Percentiles rank a stretch among this genome's conserved stretches.
These are phyloP conservation scores for Pythium utonaiense DNA, from an alignment of 352 stramenopile genomes.

Conservation along the genomic window DNA sequence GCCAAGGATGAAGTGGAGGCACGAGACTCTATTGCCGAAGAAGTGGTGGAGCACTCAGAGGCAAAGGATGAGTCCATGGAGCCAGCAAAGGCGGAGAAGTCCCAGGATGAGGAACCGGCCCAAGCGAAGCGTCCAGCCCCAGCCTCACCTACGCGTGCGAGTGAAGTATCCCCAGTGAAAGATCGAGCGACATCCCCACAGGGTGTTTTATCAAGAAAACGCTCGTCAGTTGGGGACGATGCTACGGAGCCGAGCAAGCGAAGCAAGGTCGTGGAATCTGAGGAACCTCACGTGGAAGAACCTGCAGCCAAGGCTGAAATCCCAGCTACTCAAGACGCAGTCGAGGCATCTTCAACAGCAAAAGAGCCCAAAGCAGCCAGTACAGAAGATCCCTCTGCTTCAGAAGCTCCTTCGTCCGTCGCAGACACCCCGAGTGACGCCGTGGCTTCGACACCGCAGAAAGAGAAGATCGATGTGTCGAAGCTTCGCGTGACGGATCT, in stretches of 20 bases:
- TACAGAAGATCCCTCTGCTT: background rate
- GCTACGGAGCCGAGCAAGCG: background rate
- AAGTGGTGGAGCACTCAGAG: too few relatives aligned
- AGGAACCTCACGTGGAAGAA: background rate
- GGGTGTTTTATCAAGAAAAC: background rate
- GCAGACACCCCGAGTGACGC: background rate
- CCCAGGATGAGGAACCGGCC: background rate
- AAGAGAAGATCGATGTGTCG: conserved; percentile 27
- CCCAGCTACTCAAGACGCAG: background rate
- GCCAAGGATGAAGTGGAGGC: conserved; percentile 16
- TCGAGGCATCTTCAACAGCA: too few relatives aligned
- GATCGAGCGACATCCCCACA: background rate
- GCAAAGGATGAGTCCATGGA: too few relatives aligned
- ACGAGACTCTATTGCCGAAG: too few relatives aligned
- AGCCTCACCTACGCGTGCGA: background rate
- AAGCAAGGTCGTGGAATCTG: too few relatives aligned
- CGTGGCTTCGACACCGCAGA: conserved; percentile 10
- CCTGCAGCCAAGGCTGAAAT: background rate
- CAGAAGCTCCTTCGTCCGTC: background rate
- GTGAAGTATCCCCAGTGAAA: background rate
- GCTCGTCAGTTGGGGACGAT: background rate
- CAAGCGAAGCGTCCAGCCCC: background rate
- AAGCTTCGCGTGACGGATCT: conserved; percentile 67
- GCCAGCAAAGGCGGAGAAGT: background rate
- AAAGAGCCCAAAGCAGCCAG: background rate